These are phyloP conservation scores for Zymoseptoria pseudotritici DNA, from an alignment of 2,329 filamentous ascomycete species.

Conservation along the genomic window DNA sequence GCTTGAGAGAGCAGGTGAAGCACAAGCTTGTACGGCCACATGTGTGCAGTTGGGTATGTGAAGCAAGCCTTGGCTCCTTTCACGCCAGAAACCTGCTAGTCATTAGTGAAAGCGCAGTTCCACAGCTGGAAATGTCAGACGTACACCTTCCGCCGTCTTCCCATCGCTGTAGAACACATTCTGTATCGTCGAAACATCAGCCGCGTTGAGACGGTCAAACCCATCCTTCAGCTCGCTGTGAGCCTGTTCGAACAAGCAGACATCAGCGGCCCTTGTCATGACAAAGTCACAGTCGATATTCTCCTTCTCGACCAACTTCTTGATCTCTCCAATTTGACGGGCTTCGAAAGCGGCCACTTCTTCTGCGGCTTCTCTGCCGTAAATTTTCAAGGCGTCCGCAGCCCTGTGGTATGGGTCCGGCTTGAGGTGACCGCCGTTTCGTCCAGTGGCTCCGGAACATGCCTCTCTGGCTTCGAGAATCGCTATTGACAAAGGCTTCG, in stretches of 20 bases:
- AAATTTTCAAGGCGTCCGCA: conserved; percentile 15
- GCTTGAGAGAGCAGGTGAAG: conserved; percentile 19
- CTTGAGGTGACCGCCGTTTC: conserved; percentile 30
- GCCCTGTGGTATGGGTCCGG: conserved; percentile 29
- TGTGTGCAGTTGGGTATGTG: conserved; percentile 44
- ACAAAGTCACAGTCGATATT: conserved; percentile 41
- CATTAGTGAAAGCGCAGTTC: conserved; percentile 1
- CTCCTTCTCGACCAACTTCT: conserved; percentile 33
- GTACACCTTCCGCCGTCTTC: conserved; percentile 26
- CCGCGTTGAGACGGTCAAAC: conserved; percentile 27
- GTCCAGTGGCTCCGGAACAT: conserved; percentile 24
- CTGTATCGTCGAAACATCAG: conserved; percentile 21
- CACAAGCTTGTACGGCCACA: conserved; percentile 27
- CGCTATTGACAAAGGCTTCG: conserved; percentile 10
- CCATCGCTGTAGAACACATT: conserved; percentile 26
- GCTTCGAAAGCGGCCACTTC: conserved; percentile 30
- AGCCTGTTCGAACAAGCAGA: conserved; percentile 28
- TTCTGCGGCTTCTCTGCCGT: conserved; percentile 26
- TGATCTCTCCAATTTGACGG: conserved; percentile 28
- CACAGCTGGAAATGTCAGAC: neutral
- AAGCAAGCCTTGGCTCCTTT: conserved; percentile 32
- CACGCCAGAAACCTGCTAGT: conserved; percentile 30
- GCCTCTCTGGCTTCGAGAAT: conserved; percentile 24
- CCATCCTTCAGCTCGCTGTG: conserved; percentile 21
- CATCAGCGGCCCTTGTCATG: conserved; percentile 35